Evolutionary conservation across 192 early-diverging fungal species (phyloP).

Genomic region (Kappamyces sp.): DNA sequence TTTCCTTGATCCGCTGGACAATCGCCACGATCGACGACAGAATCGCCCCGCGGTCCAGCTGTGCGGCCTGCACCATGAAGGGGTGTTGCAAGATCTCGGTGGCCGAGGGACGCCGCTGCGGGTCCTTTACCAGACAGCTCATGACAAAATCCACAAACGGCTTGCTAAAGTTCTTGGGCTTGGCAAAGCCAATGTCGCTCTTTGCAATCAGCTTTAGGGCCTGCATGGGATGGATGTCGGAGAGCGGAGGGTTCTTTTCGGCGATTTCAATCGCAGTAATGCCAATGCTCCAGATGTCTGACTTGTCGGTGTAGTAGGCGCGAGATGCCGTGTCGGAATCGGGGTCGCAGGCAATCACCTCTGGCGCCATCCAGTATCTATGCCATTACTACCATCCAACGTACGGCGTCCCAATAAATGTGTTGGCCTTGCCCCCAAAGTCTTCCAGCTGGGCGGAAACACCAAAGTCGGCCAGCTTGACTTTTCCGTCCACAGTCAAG

Average conservation of each 20-base stretch:
- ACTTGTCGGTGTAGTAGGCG: constrained; percentile 49
- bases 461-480: constrained; percentile 61
- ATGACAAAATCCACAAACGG: constrained; percentile 52
- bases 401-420: constrained; percentile 62
- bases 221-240: constrained; percentile 62
- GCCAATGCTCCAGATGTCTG: constrained; percentile 61
- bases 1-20: constrained; percentile 37
- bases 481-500: constrained; percentile 45
- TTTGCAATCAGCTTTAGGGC: constrained; percentile 53
- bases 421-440: constrained; percentile 36
- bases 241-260: constrained; percentile 58
- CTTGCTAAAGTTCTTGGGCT: constrained; percentile 58
- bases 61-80: constrained; percentile 41
- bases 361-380: constrained; percentile 60
- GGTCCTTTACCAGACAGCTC: constrained; percentile 50
- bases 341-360: constrained; percentile 53
- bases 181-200: constrained; percentile 44
- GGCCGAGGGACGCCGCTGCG: constrained; percentile 41
- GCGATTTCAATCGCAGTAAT: constrained; percentile 65
- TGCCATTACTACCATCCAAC: constrained; percentile 6
- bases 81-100: constrained; percentile 52
- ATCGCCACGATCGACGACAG: constrained; percentile 43
- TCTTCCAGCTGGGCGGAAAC: constrained; percentile 51
- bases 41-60: constrained; percentile 36
- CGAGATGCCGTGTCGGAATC: constrained; percentile 26